Evolutionary conservation across 139 green algal genomes (phyloP), one percentile per base, ranked within the genome.

Genomic region (Coelastrella sp.): DNA sequence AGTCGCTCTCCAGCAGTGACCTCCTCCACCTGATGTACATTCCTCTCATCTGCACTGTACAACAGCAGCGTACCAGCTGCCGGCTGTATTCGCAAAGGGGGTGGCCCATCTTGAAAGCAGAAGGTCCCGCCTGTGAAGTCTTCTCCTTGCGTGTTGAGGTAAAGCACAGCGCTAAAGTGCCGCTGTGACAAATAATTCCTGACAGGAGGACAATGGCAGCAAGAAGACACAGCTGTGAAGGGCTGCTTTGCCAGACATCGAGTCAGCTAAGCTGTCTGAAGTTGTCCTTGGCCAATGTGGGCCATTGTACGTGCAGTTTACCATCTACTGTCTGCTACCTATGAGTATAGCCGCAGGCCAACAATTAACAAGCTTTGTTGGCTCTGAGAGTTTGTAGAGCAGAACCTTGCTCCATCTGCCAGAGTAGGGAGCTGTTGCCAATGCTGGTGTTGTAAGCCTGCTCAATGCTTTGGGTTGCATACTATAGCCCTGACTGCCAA

Each of bases 101-200:
- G 54, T 23, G 77, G 23, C 13, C 54, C 77, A 32, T 16, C 47
- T 59, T 90, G 65, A 60, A 93, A 93, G 13, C 88, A 68, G 56
- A 93, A 93, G 83, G 91, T 87, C 1, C 91, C 91, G 3, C 76
- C 91, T 17, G 68, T 73, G 73, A 93, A 93, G 61, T 92, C 91
- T 8, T 56, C 3, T 83, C 88, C 68, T 68, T 75, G 61, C 8
- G 77, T 81, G 84, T 92, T 93, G 8, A 93, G 83, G 78, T 93
- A 92, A 13, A 92, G 78, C 77, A 93, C 91, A 1, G 91, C 91
- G 4, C 88, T 88, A 22, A 91, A 71, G 88, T 93, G 88, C 11
- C 91, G 77, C 61, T 76, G 77, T 1, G 61, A 20, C 3, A 93
- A 66, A 61, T 93, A 93, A 5, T 59, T n/a, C 59, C 91, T 93